Conservation (phyloP, 768 basidiomycete species). For the Xerocomus brunneocitrinus region DNA sequence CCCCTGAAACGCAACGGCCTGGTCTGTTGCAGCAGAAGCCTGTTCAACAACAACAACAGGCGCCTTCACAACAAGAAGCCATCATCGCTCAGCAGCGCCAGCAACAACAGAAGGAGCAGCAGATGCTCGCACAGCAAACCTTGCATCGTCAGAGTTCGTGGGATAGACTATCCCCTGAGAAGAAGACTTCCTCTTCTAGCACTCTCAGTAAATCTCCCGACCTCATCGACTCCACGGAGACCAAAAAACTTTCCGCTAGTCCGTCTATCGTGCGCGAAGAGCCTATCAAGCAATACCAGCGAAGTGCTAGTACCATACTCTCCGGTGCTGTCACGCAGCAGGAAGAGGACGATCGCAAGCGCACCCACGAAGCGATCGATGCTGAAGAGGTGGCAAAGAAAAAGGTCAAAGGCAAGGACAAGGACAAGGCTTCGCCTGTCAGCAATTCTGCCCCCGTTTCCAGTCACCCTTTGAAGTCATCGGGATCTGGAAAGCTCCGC, state of each 20-base stretch:
- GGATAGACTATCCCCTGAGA: constrained; percentile 40
- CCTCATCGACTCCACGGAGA: constrained; percentile 66
- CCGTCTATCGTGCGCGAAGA: constrained; percentile 69
- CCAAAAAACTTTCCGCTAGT: constrained; percentile 72
- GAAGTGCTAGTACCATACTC: constrained; percentile 25
- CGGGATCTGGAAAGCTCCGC: constrained; percentile 35
- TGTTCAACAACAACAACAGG: constrained; percentile 7
- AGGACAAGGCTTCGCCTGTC: constrained; percentile 39
- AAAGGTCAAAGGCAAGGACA: constrained; percentile 48
- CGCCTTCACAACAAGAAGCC: constrained; percentile 14
- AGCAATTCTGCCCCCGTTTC: constrained; percentile 25
- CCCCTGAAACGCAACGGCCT: constrained; percentile 37
- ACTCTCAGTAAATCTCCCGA: constrained; percentile 44
- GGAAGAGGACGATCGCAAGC: constrained; percentile 52
- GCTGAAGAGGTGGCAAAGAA: constrained; percentile 44
- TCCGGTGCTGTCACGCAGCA: constrained; percentile 40
- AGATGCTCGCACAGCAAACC: constrained; percentile 22
- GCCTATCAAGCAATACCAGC: constrained; percentile 21
- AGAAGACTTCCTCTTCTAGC: constrained; percentile 26
- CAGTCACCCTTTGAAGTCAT: constrained; percentile 15
- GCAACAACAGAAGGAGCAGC: constrained; percentile 33
- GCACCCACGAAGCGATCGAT: constrained; percentile 46
- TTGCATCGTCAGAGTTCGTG: constrained; percentile 45
- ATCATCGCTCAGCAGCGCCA: constrained; percentile 33
- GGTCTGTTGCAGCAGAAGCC: constrained; percentile 27